Evolutionary conservation across 1,284 basidiomycete genomes (phyloP), one percentile per base, ranked within the genome.

Genomic region (Malassezia nana): DNA sequence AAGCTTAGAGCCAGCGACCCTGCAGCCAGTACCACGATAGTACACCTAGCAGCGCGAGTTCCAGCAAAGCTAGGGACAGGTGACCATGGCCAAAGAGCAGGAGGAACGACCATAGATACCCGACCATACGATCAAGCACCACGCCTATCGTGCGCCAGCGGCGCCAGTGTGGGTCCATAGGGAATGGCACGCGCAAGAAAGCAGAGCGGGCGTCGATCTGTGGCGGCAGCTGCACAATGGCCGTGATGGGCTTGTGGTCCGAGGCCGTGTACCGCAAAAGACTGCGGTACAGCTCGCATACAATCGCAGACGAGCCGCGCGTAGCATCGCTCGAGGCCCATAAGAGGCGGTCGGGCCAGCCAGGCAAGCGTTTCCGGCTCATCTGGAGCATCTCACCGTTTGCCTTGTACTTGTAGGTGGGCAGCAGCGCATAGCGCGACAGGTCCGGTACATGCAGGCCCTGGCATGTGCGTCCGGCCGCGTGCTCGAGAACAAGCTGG

Each of bases 301-400:
- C 48, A 13, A 65, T 55, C 22, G 56, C 65, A 20, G 60, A 59
- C 31, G 16, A 45, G 18, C 60, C 62, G 0, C 88, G 87, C n/a
- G 80, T 79, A 64, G 85, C 78, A 30, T 38, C 52, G 18, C 47
- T 54, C 0, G 58, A 57, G 2, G 85, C 80, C 73, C 89, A 94
- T 63, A 98, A 77, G 43, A 98, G 83, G 39, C 92, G 82, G 75
- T 98, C 92, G 20, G 91, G 95, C 87, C 90, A 98, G 18, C 90
- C 85, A 0, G 92, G 92, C 6, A 80, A 79, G 6, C 92, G 82
- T 68, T 84, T 87, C 24, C 77, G 75, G 71, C 83, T 87, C 46
- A 58, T 65, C 75, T 88, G 90, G 57, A 80, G 81, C 63, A 89
- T 84, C 5, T 47, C 18, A 7, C n/a, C 20, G 7, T n/a, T 15